Conservation (phyloP, 129 eudicot species). For the Flaveria linearis region DNA sequence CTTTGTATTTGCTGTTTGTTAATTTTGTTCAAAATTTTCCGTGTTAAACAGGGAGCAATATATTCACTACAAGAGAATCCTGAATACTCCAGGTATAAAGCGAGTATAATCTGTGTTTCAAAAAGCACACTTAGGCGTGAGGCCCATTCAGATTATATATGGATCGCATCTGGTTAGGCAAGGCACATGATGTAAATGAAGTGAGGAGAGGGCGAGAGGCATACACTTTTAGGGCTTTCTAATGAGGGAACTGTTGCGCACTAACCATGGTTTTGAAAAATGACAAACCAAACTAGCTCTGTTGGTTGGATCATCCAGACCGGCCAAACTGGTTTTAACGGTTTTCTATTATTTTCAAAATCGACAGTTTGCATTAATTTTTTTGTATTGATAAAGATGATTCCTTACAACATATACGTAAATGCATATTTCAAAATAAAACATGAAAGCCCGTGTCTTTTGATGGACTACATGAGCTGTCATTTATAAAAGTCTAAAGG, state of each 20-base stretch:
- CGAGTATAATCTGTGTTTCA: conserved; percentile 2
- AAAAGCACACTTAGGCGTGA: background rate
- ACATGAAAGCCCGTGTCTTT: too few relatives aligned
- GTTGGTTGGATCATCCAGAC: background rate
- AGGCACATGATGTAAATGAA: background rate
- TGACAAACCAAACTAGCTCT: too few relatives aligned
- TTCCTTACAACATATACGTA: too few relatives aligned
- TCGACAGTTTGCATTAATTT: background rate
- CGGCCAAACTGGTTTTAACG: background rate
- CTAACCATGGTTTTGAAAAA: too few relatives aligned
- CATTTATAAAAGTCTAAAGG: too few relatives aligned
- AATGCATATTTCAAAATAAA: too few relatives aligned
- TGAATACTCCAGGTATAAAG: conserved; percentile 52
- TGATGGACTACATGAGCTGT: too few relatives aligned
- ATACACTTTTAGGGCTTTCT: background rate
- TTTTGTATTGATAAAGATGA: background rate
- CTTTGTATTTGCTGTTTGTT: conserved; percentile 2
- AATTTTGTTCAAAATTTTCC: background rate
- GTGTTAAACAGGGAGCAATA: conserved; percentile 43
- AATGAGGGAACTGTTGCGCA: background rate
- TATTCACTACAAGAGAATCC: conserved; percentile 42
- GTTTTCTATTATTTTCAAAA: background rate
- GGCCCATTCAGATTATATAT: background rate
- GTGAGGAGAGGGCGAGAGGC: background rate
- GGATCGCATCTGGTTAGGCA: background rate